These are phyloP conservation scores for Arabis hirsuta DNA, from an alignment of 345 rosid species.

Conservation along the genomic window DNA sequence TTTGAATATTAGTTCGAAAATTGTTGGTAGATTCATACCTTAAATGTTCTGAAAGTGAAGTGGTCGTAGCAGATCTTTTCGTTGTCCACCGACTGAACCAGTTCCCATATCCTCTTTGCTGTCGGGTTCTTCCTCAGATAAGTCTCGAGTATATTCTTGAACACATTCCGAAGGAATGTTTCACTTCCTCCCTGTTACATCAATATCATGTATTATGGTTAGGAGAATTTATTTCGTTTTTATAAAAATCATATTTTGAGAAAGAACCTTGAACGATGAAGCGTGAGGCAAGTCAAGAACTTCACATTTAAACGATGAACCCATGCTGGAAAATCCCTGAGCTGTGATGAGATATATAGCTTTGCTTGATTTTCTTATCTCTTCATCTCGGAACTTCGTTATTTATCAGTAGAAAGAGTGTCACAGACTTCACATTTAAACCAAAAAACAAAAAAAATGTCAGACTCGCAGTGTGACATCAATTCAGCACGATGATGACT, in stretches of 20 bases:
- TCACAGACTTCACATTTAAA: no score
- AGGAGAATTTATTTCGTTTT: background rate
- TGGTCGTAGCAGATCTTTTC: constrained; percentile 76
- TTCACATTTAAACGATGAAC: background rate
- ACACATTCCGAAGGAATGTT: constrained; percentile 65
- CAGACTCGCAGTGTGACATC: no score
- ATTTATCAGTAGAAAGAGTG: no score
- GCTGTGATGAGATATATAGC: background rate
- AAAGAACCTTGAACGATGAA: constrained; percentile 37
- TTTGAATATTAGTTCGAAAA: background rate
- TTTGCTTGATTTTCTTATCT: background rate
- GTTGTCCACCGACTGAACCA: constrained; percentile 58
- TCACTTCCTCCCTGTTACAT: constrained; percentile 51
- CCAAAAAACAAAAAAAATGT: no score
- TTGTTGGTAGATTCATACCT: constrained; percentile 48
- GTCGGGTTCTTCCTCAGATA: constrained; percentile 73
- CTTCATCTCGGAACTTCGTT: background rate
- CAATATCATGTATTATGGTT: background rate
- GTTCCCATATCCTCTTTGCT: constrained; percentile 70
- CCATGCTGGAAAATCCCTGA: background rate
- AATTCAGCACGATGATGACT: no score
- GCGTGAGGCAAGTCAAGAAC: constrained; percentile 25
- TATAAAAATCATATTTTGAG: background rate
- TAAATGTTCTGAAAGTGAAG: constrained; percentile 78
- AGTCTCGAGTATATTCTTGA: constrained; percentile 61